Base-by-base conservation (phyloP, 2,329 filamentous ascomycete genomes). In the Xylaria sp. region DNA sequence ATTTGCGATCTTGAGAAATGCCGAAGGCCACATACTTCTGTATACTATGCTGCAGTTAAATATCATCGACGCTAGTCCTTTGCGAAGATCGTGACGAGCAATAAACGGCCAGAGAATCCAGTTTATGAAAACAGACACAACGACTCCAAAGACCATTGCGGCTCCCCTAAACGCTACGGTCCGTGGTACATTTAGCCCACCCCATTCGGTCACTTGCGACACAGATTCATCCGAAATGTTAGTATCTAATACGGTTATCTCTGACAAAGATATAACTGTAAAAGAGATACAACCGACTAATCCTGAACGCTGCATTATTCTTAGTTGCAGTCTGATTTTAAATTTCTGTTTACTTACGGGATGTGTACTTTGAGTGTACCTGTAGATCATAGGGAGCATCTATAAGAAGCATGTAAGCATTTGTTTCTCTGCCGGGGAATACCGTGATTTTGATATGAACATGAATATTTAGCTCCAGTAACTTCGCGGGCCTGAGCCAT, bases 31-130 rank as follows among this genome's bases (percentile, higher is more conserved):
- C 79, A 70, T 68, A 84, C 83, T 82, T 74, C 87, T 80, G 74
- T 89, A 89, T 7, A 88, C 81, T 67, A 89, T 83, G 66, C 85
- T 87, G 66, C 84, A 83, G 72, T 88, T 87, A 58, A 88, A 85
- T 71, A 89, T 79, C 85, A 87, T 89, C 2, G 83, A 80, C 0
- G 86, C 86, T 1, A 88, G 75, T 0, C 85, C 86, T 66, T 84
- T 85, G 26, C 87, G 80, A 15, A 89, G 80, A 74, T 89, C 87
- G 71, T 88, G 87, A 13, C 87, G 81, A 11, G 87, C 87, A 5
- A 89, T 82, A 69, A 89, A 89, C 2, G 87, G 87, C 87, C 87
- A 89, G 3, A 89, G 77, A 13, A 87, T 73, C 87, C 86, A 89
- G 71, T 88, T 89, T 15, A 88, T 82, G 0, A 87, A 69, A 11